These are phyloP conservation scores for Septoria petroselini DNA, from an alignment of 2,329 filamentous ascomycete species.

Conservation along the genomic window DNA sequence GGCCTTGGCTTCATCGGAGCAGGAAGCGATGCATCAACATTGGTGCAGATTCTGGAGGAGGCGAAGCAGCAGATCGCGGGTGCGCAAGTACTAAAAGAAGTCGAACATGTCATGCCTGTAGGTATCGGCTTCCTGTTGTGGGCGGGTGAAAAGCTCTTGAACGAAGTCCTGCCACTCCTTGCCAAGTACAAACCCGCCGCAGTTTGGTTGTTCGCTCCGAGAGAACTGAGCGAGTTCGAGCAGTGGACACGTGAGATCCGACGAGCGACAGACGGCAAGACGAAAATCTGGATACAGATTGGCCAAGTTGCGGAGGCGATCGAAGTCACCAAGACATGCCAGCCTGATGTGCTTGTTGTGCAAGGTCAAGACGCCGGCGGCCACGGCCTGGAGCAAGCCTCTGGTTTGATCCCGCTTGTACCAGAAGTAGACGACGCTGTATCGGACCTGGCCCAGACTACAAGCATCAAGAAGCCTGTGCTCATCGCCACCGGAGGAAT, in stretches of 20 bases:
- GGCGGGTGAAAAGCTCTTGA: slow-evolving; percentile 42
- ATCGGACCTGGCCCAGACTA: slow-evolving; percentile 22
- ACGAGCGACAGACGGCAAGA: slow-evolving; percentile 38
- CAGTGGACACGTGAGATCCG: slow-evolving; percentile 37
- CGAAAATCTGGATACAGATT: slow-evolving; percentile 58
- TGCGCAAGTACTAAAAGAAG: slow-evolving; percentile 22
- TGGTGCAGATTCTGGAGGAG: slow-evolving; percentile 35
- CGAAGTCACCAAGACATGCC: slow-evolving; percentile 48
- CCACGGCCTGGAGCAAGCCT: slow-evolving; percentile 56
- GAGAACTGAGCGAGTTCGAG: slow-evolving; percentile 40
- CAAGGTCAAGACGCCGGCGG: slow-evolving; percentile 65
- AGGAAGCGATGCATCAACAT: slow-evolving; percentile 42
- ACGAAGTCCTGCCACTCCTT: slow-evolving; percentile 52
- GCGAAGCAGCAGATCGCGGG: slow-evolving; percentile 29
- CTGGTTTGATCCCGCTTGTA: slow-evolving; percentile 55
- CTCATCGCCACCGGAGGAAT: slow-evolving; percentile 61
- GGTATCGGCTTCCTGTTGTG: slow-evolving; percentile 63
- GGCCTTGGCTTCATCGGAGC: slow-evolving; percentile 49
- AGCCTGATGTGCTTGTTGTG: slow-evolving; percentile 57
- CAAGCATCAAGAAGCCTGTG: slow-evolving; percentile 29
- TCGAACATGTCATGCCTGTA: slow-evolving; percentile 46
- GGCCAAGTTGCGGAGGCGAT: slow-evolving; percentile 58
- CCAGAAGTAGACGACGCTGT: slow-evolving; percentile 56
- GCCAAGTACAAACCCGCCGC: slow-evolving; percentile 52
- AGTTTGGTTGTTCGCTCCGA: slow-evolving; percentile 66